Conservation (phyloP, 768 basidiomycete species). For the Clathrus columnatus region DNA sequence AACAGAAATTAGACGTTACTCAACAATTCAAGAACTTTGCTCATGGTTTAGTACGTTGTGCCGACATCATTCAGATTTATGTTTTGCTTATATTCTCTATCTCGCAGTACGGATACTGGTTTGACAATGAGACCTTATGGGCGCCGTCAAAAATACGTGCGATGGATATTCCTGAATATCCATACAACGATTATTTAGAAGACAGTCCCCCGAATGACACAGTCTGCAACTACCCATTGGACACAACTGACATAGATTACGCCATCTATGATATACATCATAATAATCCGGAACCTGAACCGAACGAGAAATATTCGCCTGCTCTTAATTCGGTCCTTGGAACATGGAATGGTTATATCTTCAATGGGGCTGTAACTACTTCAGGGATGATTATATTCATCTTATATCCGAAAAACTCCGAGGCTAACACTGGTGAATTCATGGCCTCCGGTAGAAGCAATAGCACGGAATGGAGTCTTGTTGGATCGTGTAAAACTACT, state of each 20-base stretch:
- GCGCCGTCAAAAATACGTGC: slow-evolving; percentile 10
- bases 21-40: slow-evolving; percentile 20
- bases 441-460: slow-evolving; percentile 12
- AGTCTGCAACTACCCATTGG: slow-evolving; percentile 19
- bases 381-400: slow-evolving; percentile 11
- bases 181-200: slow-evolving; percentile 17
- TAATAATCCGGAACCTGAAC: too few relatives aligned
- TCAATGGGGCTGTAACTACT: not conserved
- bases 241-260: slow-evolving; percentile 14
- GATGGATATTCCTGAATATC: slow-evolving; percentile 16
- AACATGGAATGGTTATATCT: not conserved
- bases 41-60: slow-evolving; percentile 21
- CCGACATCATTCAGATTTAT: too few relatives aligned
- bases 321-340: not conserved
- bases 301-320: too few relatives aligned
- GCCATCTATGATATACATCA: slow-evolving; percentile 17
- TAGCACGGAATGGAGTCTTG: slow-evolving; percentile 14
- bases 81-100: too few relatives aligned
- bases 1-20: slow-evolving; percentile 18
- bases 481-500: slow-evolving; percentile 14
- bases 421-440: slow-evolving; percentile 11
- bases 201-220: slow-evolving; percentile 12
- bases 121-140: too few relatives aligned
- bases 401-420: not conserved
- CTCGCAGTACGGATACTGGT: too few relatives aligned